Conservation (phyloP, 371 early-diverging fungal genomes). For the Cokeromyces recurvatus region DNA sequence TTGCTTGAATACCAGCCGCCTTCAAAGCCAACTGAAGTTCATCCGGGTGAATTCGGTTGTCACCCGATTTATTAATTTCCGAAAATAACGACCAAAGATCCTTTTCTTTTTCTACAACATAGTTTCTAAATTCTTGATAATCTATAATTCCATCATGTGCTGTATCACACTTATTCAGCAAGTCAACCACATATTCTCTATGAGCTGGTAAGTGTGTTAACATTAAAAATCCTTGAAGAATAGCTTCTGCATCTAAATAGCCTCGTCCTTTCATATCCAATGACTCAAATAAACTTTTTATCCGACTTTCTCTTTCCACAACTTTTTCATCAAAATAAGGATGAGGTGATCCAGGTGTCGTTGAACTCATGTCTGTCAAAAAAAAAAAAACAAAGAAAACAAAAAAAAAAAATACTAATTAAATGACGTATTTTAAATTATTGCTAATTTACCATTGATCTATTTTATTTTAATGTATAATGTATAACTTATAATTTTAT, state of each 20-base stretch:
- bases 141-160: slow-evolving; percentile 58
- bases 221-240: slow-evolving; percentile 43
- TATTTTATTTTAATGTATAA: too few relatives aligned
- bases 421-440: too few relatives aligned
- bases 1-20: slow-evolving; percentile 59
- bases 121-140: slow-evolving; percentile 68
- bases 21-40: slow-evolving; percentile 54
- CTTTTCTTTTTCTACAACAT: slow-evolving; percentile 65
- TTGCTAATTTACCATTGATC: too few relatives aligned
- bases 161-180: slow-evolving; percentile 56
- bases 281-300: slow-evolving; percentile 43
- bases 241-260: slow-evolving; percentile 42
- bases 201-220: slow-evolving; percentile 48
- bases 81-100: slow-evolving; percentile 65
- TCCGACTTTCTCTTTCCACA: slow-evolving; percentile 39
- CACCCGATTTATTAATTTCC: slow-evolving; percentile 61
- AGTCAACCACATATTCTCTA: slow-evolving; percentile 45
- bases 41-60: slow-evolving; percentile 54
- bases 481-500: too few relatives aligned
- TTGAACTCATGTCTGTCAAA: slow-evolving; percentile 13
- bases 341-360: slow-evolving; percentile 28
- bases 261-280: slow-evolving; percentile 39
- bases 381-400: too few relatives aligned
- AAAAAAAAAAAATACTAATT: too few relatives aligned
- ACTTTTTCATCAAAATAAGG: slow-evolving; percentile 48